A percentile compares a stretch with the other conserved stretches of the same genome.
Conservation (phyloP, 1,284 basidiomycete genomes). For the Boletellus deceptivus region DNA sequence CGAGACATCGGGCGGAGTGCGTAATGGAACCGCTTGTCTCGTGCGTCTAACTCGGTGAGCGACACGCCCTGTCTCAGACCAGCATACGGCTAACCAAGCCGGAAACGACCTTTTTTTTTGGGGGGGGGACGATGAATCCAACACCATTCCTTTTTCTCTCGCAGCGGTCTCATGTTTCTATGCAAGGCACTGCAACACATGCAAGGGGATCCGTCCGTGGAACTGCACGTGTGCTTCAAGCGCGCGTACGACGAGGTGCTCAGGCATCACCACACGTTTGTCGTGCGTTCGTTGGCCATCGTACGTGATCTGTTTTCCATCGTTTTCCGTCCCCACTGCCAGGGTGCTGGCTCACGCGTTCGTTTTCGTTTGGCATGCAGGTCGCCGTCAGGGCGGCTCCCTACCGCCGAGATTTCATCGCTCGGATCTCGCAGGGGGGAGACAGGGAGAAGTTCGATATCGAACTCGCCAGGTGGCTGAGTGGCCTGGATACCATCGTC, state of each 20-base stretch:
- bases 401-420: slow-evolving; percentile 82
- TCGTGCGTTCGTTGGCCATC: slow-evolving; percentile 80
- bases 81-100: slow-evolving; percentile 7
- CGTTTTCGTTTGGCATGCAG: slow-evolving; percentile 38
- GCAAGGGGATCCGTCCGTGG: slow-evolving; percentile 64
- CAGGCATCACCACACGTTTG: slow-evolving; percentile 80
- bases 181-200: slow-evolving; percentile 71
- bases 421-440: slow-evolving; percentile 81
- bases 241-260: slow-evolving; percentile 85
- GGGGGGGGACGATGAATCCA: no score
- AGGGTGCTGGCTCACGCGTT: slow-evolving; percentile 1
- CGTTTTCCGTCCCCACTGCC: no score
- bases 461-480: slow-evolving; percentile 81
- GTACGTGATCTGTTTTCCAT: slow-evolving; percentile 50
- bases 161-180: slow-evolving; percentile 31
- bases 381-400: slow-evolving; percentile 94
- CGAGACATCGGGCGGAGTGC: slow-evolving; percentile 53
- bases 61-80: slow-evolving; percentile 9
- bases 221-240: slow-evolving; percentile 83
- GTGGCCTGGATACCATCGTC: slow-evolving; percentile 72
- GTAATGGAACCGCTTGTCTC: slow-evolving; percentile 60
- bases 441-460: slow-evolving; percentile 69
- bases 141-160: not conserved
- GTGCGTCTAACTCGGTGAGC: slow-evolving; percentile 79
- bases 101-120: slow-evolving; percentile 1